Percentiles rank a stretch among this genome's conserved stretches.
Evolutionary conservation across 139 green algal genomes (phyloP).

Genomic region (Marvania coccoides): DNA sequence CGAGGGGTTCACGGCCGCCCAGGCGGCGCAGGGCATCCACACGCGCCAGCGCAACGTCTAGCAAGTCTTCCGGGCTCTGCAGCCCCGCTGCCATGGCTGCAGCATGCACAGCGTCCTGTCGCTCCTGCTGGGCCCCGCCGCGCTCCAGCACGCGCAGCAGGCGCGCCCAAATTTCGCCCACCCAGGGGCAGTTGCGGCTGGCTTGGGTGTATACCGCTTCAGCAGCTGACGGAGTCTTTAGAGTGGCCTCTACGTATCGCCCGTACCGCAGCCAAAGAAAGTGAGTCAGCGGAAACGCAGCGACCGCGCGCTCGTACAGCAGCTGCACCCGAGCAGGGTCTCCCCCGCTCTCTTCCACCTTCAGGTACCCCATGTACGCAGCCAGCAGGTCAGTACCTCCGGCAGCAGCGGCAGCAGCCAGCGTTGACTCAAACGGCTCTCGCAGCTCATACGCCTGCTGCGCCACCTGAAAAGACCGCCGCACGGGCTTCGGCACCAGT

Average conservation of each 20-base stretch:
- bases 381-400: constrained; percentile 54
- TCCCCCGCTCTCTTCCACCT: constrained; percentile 35
- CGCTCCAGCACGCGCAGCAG: constrained; percentile 42
- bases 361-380: constrained; percentile 71
- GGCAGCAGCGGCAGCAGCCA: constrained; percentile 16
- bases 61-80: constrained; percentile 47
- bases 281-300: constrained; percentile 68
- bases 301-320: constrained; percentile 74
- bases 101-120: not conserved
- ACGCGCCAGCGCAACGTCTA: constrained; percentile 52
- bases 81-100: constrained; percentile 26
- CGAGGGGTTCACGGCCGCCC: not conserved
- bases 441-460: constrained; percentile 35
- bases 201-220: constrained; percentile 47
- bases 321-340: constrained; percentile 49
- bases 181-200: constrained; percentile 79
- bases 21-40: constrained; percentile 49
- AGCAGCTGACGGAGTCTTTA: constrained; percentile 13
- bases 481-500: not conserved
- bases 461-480: constrained; percentile 4
- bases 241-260: constrained; percentile 51
- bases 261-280: constrained; percentile 74
- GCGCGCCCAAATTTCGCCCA: constrained; percentile 58
- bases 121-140: not conserved
- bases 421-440: constrained; percentile 41